Conservation (phyloP, 441 rosid genomes). For the Adansonia gregorii region DNA sequence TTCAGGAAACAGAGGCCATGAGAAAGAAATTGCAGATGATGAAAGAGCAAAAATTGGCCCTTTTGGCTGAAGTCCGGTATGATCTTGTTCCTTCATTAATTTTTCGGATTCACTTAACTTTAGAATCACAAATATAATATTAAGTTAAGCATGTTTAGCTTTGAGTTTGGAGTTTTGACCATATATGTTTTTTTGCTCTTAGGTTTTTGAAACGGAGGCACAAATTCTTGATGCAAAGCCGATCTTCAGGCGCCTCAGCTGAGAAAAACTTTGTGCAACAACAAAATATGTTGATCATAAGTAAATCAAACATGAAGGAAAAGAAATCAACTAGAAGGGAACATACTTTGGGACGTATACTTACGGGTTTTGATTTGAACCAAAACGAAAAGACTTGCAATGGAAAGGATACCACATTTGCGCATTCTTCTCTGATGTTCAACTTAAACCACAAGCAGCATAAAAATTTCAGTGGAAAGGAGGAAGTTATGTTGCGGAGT, state of each 20-base stretch:
- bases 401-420: constrained; percentile 39
- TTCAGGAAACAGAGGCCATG: constrained; percentile 66
- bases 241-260: constrained; percentile 33
- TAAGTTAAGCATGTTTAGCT: neutral
- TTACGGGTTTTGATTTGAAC: constrained; percentile 41
- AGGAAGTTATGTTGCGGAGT: constrained; percentile 33
- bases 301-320: constrained; percentile 35
- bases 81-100: constrained; percentile 21
- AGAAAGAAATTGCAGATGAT: constrained; percentile 57
- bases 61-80: constrained; percentile 83
- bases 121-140: neutral
- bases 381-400: constrained; percentile 39
- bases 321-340: constrained; percentile 38
- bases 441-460: constrained; percentile 49
- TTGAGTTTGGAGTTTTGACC: neutral
- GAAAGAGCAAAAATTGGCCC: constrained; percentile 51
- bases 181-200: constrained; percentile 20
- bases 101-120: constrained; percentile 25
- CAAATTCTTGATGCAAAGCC: constrained; percentile 54
- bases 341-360: constrained; percentile 23
- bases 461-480: constrained; percentile 42
- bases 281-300: constrained; percentile 32
- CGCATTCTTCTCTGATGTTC: constrained; percentile 22
- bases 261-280: constrained; percentile 29
- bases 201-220: constrained; percentile 77